Conservation (phyloP, 805 yeast species). For the Teunomyces cretensis region DNA sequence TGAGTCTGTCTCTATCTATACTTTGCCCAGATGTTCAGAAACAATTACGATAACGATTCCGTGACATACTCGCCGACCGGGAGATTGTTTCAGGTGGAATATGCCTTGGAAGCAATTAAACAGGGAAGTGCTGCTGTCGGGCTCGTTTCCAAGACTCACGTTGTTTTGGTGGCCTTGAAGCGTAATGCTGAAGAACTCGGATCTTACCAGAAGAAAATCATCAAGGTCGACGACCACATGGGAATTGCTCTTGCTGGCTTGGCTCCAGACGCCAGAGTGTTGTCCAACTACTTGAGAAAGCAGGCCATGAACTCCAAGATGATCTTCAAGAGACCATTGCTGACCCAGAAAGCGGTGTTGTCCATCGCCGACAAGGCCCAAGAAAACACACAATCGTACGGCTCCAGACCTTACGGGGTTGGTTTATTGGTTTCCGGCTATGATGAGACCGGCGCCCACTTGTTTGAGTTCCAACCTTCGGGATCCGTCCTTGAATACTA, state of each 20-base stretch:
- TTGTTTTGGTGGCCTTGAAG: constrained; percentile 89
- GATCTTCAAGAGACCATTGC: constrained; percentile 82
- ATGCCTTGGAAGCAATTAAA: constrained; percentile 92
- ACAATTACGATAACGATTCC: constrained; percentile 97
- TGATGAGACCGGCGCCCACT: constrained; percentile 93
- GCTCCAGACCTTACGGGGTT: constrained; percentile 97
- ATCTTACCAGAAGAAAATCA: constrained; percentile 91
- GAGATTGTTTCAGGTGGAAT: constrained; percentile 83
- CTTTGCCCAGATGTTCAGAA: constrained; percentile 67
- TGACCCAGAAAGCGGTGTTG: constrained; percentile 78
- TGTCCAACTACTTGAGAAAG: constrained; percentile 84
- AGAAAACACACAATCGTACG: constrained; percentile 91
- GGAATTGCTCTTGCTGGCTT: constrained; percentile 96
- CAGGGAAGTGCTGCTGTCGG: constrained; percentile 99
- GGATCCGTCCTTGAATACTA: constrained; percentile 89
- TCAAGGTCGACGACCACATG: constrained; percentile 88
- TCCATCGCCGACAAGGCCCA: constrained; percentile 96
- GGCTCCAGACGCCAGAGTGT: constrained; percentile 96
- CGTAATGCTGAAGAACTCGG: constrained; percentile 97
- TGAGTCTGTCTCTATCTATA: not conserved
- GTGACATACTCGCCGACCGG: constrained; percentile 97
- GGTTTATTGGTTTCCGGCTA: constrained; percentile 87
- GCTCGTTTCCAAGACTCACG: constrained; percentile 78
- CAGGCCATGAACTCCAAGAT: constrained; percentile 87
- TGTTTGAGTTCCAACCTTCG: constrained; percentile 93